Base-by-base conservation (phyloP, 2,329 filamentous ascomycete species). In the Phoma sp. region DNA sequence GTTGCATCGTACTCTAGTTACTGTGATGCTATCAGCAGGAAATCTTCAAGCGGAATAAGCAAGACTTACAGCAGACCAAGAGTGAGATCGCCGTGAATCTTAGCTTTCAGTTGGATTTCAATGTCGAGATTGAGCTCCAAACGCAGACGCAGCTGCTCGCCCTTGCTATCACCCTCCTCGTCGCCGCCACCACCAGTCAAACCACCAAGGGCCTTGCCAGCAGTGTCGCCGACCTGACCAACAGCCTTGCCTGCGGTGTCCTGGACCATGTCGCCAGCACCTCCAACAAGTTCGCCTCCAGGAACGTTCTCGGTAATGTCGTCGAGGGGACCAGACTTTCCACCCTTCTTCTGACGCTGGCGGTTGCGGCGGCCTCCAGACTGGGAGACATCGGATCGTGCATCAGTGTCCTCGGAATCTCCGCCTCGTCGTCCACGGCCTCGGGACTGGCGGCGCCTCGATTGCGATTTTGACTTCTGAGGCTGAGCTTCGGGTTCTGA, bases 41-140 rank as follows among this genome's bases (percentile, higher is more conserved):
- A 7, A 4, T 22, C 18, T 35, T 46, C n/a, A 11, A 25, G 4
- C 7, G 23, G 4, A n/a, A 22, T 7, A 27, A 25, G 7, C 23
- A 18, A 35, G 35, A 77, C 77, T 71, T 76, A 79, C 77, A 82
- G 75, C 63, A 82, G 64, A 68, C 80, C 83, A 48, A 86, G 68
- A n/a, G 84, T 86, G 55, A 86, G 74, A 64, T 86, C 84, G 74
- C 84, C 84, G 59, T 86, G 83, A 61, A 86, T 86, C 72, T 83
- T 85, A n/a, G 84, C 84, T 77, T 86, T 86, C 41, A 86, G 73
- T 66, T 86, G 82, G 49, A 86, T 79, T 67, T 86, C 84, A 67
- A 86, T 84, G 68, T 86, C 84, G 56, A 86, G 73, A 64, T 86
- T 86, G 60, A 86, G 73, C 62, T 86, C 84, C 58, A 86, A 65